Percentiles rank a stretch among this genome's conserved stretches.
phyloP scores from a whole-genome alignment of 306 rosid genomes.

The Gastrolobium villosum region DNA sequence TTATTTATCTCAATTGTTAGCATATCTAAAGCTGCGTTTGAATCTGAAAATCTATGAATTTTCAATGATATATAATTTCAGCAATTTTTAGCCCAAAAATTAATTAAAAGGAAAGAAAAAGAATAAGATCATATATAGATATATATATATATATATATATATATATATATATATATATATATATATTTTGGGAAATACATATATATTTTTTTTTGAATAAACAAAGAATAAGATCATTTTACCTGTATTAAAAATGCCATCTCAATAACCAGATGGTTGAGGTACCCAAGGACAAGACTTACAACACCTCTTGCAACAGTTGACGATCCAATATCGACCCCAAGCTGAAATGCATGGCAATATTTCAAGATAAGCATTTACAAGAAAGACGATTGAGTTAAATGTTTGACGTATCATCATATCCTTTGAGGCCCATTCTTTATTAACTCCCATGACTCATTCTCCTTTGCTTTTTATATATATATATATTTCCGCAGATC shows the following conservation, averaged over 20 bases:
- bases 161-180: no score
- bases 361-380: conserved; percentile 39
- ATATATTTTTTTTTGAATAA: no score
- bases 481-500: conserved; percentile 15
- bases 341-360: conserved; percentile 63
- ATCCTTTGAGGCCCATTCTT: conserved; percentile 15
- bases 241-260: conserved; percentile 98
- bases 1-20: neutral
- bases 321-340: conserved; percentile 84
- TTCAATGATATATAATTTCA: conserved; percentile 21
- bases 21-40: neutral
- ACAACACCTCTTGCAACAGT: conserved; percentile 94
- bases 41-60: conserved; percentile 16
- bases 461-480: neutral
- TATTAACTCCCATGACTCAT: conserved; percentile 20
- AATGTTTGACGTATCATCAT: conserved; percentile 35
- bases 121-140: conserved; percentile 15
- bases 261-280: conserved; percentile 89
- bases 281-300: conserved; percentile 95
- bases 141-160: no score
- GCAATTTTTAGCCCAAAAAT: conserved; percentile 20
- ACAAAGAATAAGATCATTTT: conserved; percentile 22
- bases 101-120: conserved; percentile 28
- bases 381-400: conserved; percentile 19
- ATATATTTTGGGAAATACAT: no score